Evolutionary conservation across 352 stramenopile genomes (phyloP).

Genomic region (Phytophthora europaea): DNA sequence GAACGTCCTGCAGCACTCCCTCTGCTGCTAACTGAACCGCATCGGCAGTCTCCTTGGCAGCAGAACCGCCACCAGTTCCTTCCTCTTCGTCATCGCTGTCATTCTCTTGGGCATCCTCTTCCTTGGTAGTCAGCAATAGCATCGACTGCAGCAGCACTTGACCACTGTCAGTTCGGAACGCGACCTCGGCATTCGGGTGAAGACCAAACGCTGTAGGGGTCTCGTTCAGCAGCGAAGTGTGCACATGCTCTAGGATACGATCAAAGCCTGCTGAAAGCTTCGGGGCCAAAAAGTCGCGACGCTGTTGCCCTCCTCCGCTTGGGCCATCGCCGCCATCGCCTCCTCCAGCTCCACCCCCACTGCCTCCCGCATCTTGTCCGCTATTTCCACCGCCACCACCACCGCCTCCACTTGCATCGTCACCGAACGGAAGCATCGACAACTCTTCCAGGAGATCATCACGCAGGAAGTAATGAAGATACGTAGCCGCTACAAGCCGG

Average conservation of each 20-base stretch:
- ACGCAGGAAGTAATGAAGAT: conserved; percentile 89
- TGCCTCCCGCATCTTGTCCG: conserved; percentile 36
- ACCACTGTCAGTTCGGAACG: conserved; percentile 89
- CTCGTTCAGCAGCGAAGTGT: conserved; percentile 83
- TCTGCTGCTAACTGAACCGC: conserved; percentile 86
- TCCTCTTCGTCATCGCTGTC: conserved; percentile 50
- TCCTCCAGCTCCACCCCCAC: conserved; percentile 20
- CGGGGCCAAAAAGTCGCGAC: conserved; percentile 74
- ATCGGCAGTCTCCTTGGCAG: conserved; percentile 58
- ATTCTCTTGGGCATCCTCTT: conserved; percentile 45
- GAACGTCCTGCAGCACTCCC: conserved; percentile 90
- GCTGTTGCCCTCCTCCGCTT: conserved; percentile 35
- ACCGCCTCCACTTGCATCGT: conserved; percentile 51
- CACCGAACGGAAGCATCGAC: conserved; percentile 88
- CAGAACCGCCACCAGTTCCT: conserved; percentile 9
- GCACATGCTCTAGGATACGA: conserved; percentile 91
- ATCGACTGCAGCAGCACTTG: conserved; percentile 84
- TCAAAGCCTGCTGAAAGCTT: conserved; percentile 81
- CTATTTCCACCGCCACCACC: conserved; percentile 26
- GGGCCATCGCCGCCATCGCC: conserved; percentile 31
- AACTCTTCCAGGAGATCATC: conserved; percentile 93
- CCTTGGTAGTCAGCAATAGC: conserved; percentile 71
- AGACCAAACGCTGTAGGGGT: conserved; percentile 91
- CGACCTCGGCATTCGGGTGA: conserved; percentile 95
- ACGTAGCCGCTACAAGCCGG: conserved; percentile 82